Evolutionary conservation across 106 monocot species (phyloP), one percentile per base, ranked within the genome.

Genomic region (Allium sativum): DNA sequence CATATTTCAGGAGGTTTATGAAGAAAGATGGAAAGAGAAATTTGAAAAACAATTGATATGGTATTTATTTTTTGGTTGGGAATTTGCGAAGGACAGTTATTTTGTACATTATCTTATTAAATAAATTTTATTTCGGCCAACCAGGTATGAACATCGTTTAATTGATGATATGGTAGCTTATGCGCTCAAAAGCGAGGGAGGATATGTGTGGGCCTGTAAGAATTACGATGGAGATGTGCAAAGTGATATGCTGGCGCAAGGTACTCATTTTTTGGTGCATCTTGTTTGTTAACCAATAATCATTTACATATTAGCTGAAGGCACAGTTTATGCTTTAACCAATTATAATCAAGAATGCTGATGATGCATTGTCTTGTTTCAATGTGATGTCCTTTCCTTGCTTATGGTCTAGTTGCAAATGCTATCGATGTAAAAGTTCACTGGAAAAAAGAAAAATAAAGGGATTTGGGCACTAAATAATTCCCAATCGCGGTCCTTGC

Each of bases 111-210:
- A 5, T 21, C 47, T 14, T 15, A 15, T 60, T 60, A 17, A 16
- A 17, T 40, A 51, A 65, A 47, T 22, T 12, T 18, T 18, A 59
- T 57, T 53, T 53, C 7, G 2, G 56, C 1, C 42, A 22, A 42
- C n/a, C 62, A 89, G 89, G 89, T 89, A 89, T 69, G 89, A 89
- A 65, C 89, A 89, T 68, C 78, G 89, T 17, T 66, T 89, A 65
- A 89, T 89, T 45, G 89, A 89, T 85, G 89, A 89, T 61, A 89
- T 89, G 89, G 89, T 89, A 55, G 84, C 89, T 17, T 89, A 81
- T 89, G 89, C 78, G 47, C 21, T 89, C 18, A 89, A 89, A 72
- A 89, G 89, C 45, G 85, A 82, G 7, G 89, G 89, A 64, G 89
- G 85, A 13, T 89, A 89, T 71, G 89, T 89, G 5, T 89, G 89